phyloP scores from a whole-genome alignment of 2,329 filamentous ascomycete species.

The Verticillium isaacii region DNA sequence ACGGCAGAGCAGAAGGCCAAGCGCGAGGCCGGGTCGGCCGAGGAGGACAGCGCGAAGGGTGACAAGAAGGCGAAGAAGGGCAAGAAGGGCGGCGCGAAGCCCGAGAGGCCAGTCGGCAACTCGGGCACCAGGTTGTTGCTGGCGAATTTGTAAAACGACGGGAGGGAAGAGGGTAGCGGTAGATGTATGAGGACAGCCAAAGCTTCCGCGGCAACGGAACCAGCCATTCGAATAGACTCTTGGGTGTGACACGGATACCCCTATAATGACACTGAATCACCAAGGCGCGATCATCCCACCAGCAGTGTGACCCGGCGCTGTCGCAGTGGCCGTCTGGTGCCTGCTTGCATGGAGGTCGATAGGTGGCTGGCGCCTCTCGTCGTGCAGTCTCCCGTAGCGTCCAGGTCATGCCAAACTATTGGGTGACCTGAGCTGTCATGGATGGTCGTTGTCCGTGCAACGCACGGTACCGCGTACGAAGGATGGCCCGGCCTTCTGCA shows the following conservation, averaged over 20 bases:
- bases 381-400: neutral
- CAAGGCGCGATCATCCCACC: neutral
- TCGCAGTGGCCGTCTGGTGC: neutral
- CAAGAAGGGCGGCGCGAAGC: constrained; percentile 37
- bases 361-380: neutral
- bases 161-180: neutral
- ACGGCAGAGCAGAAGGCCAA: constrained; percentile 47
- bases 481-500: neutral
- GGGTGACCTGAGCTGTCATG: neutral
- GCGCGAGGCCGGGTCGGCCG: constrained; percentile 40
- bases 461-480: neutral
- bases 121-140: constrained; percentile 57
- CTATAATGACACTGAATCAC: neutral
- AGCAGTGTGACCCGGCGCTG: neutral
- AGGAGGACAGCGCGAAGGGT: constrained; percentile 29
- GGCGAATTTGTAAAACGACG: constrained; percentile 40
- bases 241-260: neutral
- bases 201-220: neutral
- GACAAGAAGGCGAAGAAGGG: constrained; percentile 37
- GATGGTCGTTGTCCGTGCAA: neutral
- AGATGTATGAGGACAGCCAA: neutral
- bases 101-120: constrained; percentile 49
- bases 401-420: neutral
- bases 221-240: neutral
- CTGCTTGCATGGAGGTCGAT: neutral